These are phyloP conservation scores for Colletotrichum echinochloae DNA, from an alignment of 2,329 filamentous ascomycete species.

Conservation along the genomic window DNA sequence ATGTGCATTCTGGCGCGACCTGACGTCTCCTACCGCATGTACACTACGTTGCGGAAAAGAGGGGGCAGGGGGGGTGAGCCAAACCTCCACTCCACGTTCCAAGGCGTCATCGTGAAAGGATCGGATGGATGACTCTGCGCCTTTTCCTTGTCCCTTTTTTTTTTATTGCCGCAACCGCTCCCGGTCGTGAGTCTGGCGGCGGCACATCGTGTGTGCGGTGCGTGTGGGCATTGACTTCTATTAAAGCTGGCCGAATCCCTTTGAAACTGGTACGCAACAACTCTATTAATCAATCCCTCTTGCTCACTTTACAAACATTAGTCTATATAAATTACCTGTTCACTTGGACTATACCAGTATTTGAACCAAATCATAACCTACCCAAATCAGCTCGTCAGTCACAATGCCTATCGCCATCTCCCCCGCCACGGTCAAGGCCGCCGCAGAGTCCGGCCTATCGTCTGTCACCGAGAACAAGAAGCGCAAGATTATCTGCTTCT, in stretches of 20 bases:
- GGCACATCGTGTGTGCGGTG: conserved; percentile 20
- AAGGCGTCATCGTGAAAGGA: conserved; percentile 31
- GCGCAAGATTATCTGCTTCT: conserved; percentile 70
- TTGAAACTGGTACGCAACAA: conserved; percentile 35
- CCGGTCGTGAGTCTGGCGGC: conserved; percentile 33
- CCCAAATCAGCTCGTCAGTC: conserved; percentile 32
- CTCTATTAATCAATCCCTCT: conserved; percentile 3
- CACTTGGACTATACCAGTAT: conserved; percentile 6
- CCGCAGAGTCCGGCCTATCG: conserved; percentile 39
- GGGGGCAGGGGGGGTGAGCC: conserved; percentile 10
- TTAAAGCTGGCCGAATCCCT: conserved; percentile 31
- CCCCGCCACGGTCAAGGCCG: conserved; percentile 49
- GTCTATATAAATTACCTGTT: not conserved
- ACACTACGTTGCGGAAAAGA: conserved; percentile 10
- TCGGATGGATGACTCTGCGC: conserved; percentile 17
- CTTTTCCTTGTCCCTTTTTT: not conserved
- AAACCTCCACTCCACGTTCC: conserved; percentile 3
- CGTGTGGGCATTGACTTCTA: conserved; percentile 34
- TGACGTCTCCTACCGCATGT: conserved; percentile 21
- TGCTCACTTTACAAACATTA: not conserved
- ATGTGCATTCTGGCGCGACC: conserved; percentile 21
- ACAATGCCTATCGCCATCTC: conserved; percentile 56
- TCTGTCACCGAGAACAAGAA: conserved; percentile 53
- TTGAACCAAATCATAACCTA: not conserved
- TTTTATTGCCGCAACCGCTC: conserved; percentile 33